Evolutionary conservation across 2,329 filamentous ascomycete genomes (phyloP).

Genomic region (Colletotrichum sp.): DNA sequence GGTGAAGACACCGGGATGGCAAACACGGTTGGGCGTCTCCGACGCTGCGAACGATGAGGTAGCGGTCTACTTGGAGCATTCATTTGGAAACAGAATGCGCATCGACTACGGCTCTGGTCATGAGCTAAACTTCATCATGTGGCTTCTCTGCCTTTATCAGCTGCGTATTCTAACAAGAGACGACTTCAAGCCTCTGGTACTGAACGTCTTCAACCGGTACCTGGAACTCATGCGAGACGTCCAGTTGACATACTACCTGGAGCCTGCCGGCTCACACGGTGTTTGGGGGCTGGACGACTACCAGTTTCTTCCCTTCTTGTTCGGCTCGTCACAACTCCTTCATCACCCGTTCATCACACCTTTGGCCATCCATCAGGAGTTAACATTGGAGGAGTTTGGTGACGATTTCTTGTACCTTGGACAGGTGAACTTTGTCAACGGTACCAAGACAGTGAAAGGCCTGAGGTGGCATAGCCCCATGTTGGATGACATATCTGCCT

Average conservation of each 20-base stretch:
- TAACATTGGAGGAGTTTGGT: constrained; percentile 86
- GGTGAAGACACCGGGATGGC: constrained; percentile 65
- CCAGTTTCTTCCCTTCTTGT: constrained; percentile 94
- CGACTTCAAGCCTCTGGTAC: constrained; percentile 77
- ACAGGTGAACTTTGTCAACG: constrained; percentile 93
- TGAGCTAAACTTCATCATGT: constrained; percentile 96
- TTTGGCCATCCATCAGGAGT: constrained; percentile 83
- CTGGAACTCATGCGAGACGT: constrained; percentile 85
- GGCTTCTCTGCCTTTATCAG: constrained; percentile 93
- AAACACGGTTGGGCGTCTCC: constrained; percentile 62
- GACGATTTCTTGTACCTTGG: constrained; percentile 88
- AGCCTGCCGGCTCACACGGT: constrained; percentile 94
- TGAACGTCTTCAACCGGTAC: constrained; percentile 83
- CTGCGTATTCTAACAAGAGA: constrained; percentile 65
- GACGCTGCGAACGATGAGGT: constrained; percentile 69
- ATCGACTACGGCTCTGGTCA: constrained; percentile 98
- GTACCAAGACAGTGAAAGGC: constrained; percentile 93
- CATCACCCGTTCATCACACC: constrained; percentile 83
- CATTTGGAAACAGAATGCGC: constrained; percentile 83
- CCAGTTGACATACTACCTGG: constrained; percentile 93
- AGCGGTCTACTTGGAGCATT: constrained; percentile 79
- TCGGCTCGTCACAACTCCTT: constrained; percentile 88
- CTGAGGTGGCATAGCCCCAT: constrained; percentile 97
- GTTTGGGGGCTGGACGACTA: constrained; percentile 99
- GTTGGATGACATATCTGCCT: constrained; percentile 95